These are phyloP conservation scores for Dothistroma pini DNA, from an alignment of 2,329 filamentous ascomycete genomes.

Conservation along the genomic window DNA sequence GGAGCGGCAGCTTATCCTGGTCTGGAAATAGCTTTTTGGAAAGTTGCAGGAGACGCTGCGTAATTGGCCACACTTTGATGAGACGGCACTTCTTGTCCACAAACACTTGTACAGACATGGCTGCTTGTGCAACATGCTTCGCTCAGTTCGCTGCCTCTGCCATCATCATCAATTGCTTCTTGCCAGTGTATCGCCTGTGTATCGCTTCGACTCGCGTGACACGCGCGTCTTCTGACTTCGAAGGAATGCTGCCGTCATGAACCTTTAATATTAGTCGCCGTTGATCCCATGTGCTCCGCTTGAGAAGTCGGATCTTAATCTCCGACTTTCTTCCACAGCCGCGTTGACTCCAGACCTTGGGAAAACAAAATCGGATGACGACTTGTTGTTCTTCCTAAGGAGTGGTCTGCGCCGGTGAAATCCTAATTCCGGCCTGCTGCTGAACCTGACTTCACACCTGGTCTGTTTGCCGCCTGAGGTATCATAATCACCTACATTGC, in stretches of 20 bases:
- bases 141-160: not conserved
- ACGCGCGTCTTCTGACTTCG: not conserved
- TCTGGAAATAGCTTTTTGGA: constrained; percentile 4
- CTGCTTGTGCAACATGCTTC: not conserved
- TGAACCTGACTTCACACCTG: not conserved
- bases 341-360: not conserved
- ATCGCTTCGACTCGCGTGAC: not conserved
- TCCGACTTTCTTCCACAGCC: constrained; percentile 1
- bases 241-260: not conserved
- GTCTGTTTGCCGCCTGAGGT: not conserved
- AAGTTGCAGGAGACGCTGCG: not conserved
- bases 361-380: not conserved
- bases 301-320: not conserved
- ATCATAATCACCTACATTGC: too few relatives aligned
- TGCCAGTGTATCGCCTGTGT: not conserved
- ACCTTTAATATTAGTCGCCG: not conserved
- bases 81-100: not conserved
- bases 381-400: not conserved
- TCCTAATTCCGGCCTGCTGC: not conserved
- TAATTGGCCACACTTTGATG: not conserved
- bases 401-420: not conserved
- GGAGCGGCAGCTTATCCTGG: not conserved
- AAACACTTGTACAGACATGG: not conserved
- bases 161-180: not conserved
- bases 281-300: not conserved